Base-by-base conservation (phyloP, 441 rosid species). In the Monsonia emarginata region DNA sequence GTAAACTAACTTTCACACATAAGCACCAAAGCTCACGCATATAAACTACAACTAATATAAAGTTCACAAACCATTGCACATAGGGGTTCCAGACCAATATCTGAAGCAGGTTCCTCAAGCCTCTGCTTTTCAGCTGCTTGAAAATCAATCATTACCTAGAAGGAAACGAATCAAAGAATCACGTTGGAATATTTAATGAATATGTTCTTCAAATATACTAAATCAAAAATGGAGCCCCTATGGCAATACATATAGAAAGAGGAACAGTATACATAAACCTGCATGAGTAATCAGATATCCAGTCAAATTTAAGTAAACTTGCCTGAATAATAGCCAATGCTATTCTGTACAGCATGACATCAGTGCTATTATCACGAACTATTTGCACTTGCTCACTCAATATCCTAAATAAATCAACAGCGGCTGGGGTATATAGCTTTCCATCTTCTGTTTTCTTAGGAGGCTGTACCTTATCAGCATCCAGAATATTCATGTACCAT, bases 401-500 rank as follows among this genome's bases (percentile, higher is more conserved):
- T 75, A 95, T 95, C 83, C 97, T 91, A 81, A 95, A 91, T 70
- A 95, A 78, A 81, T 95, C 99, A 76, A 95, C 98, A 61, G 99
- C 99, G 80, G 99, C 98, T 57, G 98, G 98, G 68, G 99, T 95
- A 75, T 91, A 95, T 69, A 95, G 83, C 82, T 95, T 95, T 61
- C 98, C 99, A 70, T 91, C 98, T 68, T 95, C 97, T 38, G 96
- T 91, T 82, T 88, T 95, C 86, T 95, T 95, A 56, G 98, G 99
- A 67, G 95, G 93, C 71, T 91, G 96, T 72, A 83, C 88, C 79
- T 95, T 91, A 78, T 95, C 99, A 71, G 94, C 97, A 78, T 86
- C 98, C 58, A 91, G 88, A 78, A 95, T 95, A 76, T 91, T 95
- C 72, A 83, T 69, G 79, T 95, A 95, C 99, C 99, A 95, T 91